Evolutionary conservation across 306 rosid genomes (phyloP), one percentile per base, ranked within the genome.

Genomic region (Cyclanthera cordifolia): DNA sequence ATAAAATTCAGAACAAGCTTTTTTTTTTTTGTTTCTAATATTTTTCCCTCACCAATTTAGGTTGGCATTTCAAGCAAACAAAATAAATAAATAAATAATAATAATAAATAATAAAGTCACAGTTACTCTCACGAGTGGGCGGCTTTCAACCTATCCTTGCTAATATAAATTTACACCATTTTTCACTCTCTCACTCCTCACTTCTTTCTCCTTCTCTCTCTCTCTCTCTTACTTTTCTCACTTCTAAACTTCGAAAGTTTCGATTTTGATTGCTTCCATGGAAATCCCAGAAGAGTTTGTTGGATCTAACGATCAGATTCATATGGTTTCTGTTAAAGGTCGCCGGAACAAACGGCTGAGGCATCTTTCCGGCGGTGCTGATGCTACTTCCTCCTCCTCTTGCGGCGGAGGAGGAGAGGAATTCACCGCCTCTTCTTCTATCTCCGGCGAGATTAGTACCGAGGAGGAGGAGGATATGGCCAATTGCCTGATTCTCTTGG

Each of bases 381-480:
- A 39, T 2, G 19, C 72, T 25, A 76, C 89, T n/a, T 90, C 87
- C 1, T 84, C 85, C 59, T 86, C 95, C 6, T 86, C 95, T 0
- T 86, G 89, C 52, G 84, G 77, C n/a, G 69, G 47, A 2, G 69
- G 73, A 32, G 78, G 52, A 8, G 77, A 49, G 1, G 85, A 78
- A 11, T 80, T 53, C 1, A 86, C 94, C 0, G 65, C 85, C 12
- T 80, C 85, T 6, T 75, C 80, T 20, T 69, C 82, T 15, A 49
- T 39, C 47, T 69, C 69, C 16, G 73, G 24, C 8, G 56, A 30
- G 9, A 43, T 63, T 21, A 78, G 81, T 52, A 79, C 86, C 0
- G 89, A 86, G 30, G 96, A 89, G 43, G 98, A 89, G 20, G 94
- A 93, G 69, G 96, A 93, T 74, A 93, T 93, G 99, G 96, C 99